Evolutionary conservation across 129 eudicot species (phyloP), one percentile per base, ranked within the genome.

Genomic region (Ambrosia artemisiifolia): DNA sequence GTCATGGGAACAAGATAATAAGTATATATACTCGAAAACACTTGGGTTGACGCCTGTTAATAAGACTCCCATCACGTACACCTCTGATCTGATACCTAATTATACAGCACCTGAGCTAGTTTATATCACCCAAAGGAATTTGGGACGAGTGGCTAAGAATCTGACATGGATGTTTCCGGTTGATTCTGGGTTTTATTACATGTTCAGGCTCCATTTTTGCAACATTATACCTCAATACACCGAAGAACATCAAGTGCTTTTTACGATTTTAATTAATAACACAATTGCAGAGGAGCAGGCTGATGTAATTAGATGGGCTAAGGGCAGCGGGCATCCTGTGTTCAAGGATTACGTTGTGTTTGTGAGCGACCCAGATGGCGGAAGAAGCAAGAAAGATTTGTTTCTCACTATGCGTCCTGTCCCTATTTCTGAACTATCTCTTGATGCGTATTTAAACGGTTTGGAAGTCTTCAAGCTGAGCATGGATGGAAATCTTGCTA

Each of bases 131-230:
- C 65, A 83, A 7, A 72, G 86, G 70, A 51, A 70, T 6, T 76
- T 63, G 83, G 69, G 68, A 11, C 28, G 73, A 0, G 4, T 17
- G 7, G 24, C 65, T 3, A 11, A 3, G 0, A 78, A 80, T 20
- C 24, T 85, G 63, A 63, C 76, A 0, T 85, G 90, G 90, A n/a
- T 1, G 0, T 72, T 85, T 68, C 78, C 82, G 0, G 81, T 85
- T 49, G 87, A 85, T 70, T 55, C 84, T 3, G 86, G 82, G 70
- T 82, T 75, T 53, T 7, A 8, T 32, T 84, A 81, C 66, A 74
- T 66, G 7, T 65, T 85, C 56, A 70, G 90, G 50, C 62, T 85
- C 28, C 84, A 85, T 76, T 85, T 85, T 60, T 85, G 90, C 72
- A 83, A 69, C 71, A 40, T 82, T n/a, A 66, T 43, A 20, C 70